Conservation (phyloP, 176 grass and related monocot species). For the Paspalum notatum region DNA sequence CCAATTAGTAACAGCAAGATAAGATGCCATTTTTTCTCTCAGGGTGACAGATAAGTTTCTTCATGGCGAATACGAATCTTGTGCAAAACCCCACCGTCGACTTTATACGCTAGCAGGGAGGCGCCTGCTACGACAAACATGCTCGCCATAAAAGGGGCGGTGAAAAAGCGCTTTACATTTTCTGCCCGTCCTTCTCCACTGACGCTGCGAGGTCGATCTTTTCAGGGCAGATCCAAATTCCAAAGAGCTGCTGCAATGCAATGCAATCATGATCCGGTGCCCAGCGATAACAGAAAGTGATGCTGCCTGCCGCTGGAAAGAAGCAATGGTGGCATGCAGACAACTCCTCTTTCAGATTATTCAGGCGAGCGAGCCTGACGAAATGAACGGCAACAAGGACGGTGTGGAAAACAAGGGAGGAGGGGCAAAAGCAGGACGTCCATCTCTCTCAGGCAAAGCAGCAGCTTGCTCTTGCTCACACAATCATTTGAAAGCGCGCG, state of each 20-base stretch:
- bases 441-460: slow-evolving; percentile 13
- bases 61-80: slow-evolving; percentile 43
- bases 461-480: background rate
- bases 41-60: too few species aligned
- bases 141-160: slow-evolving; percentile 35
- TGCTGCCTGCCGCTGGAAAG: background rate
- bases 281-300: slow-evolving; percentile 42
- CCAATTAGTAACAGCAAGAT: too few species aligned
- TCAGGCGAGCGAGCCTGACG: background rate
- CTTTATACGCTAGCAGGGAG: slow-evolving; percentile 29
- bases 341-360: too few species aligned
- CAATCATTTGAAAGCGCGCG: slow-evolving; percentile 30
- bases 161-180: slow-evolving; percentile 44
- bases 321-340: background rate
- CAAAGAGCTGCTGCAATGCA: slow-evolving; percentile 13
- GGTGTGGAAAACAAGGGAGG: slow-evolving; percentile 31
- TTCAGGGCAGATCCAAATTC: background rate
- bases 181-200: background rate
- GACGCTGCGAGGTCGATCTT: background rate
- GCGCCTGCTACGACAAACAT: slow-evolving; percentile 33
- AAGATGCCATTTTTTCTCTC: too few species aligned
- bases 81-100: slow-evolving; percentile 23
- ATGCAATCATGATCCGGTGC: slow-evolving; percentile 31
- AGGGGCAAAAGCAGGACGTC: slow-evolving; percentile 17
- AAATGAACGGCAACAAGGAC: slow-evolving; percentile 9